phyloP scores from a whole-genome alignment of 208 protist genomes.

The Trypanosomatidae sp. region DNA sequence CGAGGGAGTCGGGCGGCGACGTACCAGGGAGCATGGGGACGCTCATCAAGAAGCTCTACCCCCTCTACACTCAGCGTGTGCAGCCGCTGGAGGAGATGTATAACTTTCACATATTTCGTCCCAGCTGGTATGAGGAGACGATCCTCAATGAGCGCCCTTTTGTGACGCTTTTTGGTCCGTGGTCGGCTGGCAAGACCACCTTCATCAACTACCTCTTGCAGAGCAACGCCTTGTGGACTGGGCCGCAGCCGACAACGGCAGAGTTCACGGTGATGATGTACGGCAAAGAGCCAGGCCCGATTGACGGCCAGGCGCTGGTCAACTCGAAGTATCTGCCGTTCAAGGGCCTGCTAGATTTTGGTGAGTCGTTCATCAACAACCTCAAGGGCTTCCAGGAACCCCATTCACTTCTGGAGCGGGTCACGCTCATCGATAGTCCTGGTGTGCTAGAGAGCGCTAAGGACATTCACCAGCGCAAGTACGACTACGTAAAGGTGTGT shows the following conservation, averaged over 20 bases:
- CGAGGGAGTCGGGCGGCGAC: conserved; percentile 26
- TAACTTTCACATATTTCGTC: conserved; percentile 55
- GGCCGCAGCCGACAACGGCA: conserved; percentile 75
- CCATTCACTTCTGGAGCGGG: conserved; percentile 81
- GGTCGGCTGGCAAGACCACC: conserved; percentile 76
- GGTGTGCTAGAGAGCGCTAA: conserved; percentile 72
- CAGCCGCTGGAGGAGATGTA: conserved; percentile 76
- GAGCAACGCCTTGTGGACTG: conserved; percentile 71
- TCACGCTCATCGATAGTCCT: conserved; percentile 78
- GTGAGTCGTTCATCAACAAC: conserved; percentile 84
- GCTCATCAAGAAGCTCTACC: conserved; percentile 45
- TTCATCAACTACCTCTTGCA: conserved; percentile 87
- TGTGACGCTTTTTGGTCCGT: conserved; percentile 76
- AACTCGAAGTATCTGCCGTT: conserved; percentile 91
- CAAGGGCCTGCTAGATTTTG: conserved; percentile 79
- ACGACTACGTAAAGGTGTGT: conserved; percentile 72
- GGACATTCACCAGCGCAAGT: conserved; percentile 53
- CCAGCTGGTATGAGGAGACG: conserved; percentile 66
- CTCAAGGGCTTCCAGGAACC: conserved; percentile 82
- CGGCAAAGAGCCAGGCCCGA: conserved; percentile 52
- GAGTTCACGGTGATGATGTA: conserved; percentile 80
- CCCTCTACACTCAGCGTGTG: conserved; percentile 53
- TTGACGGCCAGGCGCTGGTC: conserved; percentile 83
- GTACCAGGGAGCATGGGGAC: conserved; percentile 41
- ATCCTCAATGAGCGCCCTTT: conserved; percentile 64